Conservation (phyloP, 208 protist species). For the Spongospora subterranea region DNA sequence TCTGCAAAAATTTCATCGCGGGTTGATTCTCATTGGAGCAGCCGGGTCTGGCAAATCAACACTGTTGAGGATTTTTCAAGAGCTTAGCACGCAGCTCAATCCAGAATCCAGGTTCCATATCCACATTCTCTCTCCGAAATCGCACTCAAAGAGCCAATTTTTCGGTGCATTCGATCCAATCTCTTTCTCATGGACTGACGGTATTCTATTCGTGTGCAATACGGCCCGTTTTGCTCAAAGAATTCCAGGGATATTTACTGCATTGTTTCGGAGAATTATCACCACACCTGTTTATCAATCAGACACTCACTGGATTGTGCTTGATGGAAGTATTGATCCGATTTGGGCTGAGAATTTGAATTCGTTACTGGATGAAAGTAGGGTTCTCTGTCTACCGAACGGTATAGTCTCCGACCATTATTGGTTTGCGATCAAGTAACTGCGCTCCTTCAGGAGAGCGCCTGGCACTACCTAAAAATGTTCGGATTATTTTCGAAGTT, state of each 20-base stretch:
- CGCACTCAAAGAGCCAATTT: constrained; percentile 94
- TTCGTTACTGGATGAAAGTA: constrained; percentile 98
- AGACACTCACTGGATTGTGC: constrained; percentile 96
- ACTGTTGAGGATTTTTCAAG: constrained; percentile 89
- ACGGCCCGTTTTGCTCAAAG: not conserved
- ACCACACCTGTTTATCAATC: constrained; percentile 83
- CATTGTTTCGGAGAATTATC: constrained; percentile 92
- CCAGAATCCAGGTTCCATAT: constrained; percentile 77
- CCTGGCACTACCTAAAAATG: constrained; percentile 91
- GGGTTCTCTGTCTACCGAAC: constrained; percentile 98
- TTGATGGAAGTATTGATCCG: constrained; percentile 98
- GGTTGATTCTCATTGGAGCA: constrained; percentile 98
- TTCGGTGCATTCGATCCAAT: constrained; percentile 94
- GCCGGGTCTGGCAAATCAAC: constrained; percentile 95
- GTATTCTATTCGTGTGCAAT: constrained; percentile 75
- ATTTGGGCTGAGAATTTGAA: constrained; percentile 99
- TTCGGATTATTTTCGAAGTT: constrained; percentile 98
- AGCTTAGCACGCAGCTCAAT: constrained; percentile 55
- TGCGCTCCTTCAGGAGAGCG: constrained; percentile 85
- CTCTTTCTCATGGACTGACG: constrained; percentile 99
- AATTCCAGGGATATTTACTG: constrained; percentile 85
- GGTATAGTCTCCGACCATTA: not conserved
- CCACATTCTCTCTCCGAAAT: constrained; percentile 98
- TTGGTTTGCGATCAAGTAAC: not conserved
- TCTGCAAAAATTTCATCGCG: constrained; percentile 92